Evolutionary conservation across 805 yeast species (phyloP).

Genomic region (Barnettozyma vustinii): DNA sequence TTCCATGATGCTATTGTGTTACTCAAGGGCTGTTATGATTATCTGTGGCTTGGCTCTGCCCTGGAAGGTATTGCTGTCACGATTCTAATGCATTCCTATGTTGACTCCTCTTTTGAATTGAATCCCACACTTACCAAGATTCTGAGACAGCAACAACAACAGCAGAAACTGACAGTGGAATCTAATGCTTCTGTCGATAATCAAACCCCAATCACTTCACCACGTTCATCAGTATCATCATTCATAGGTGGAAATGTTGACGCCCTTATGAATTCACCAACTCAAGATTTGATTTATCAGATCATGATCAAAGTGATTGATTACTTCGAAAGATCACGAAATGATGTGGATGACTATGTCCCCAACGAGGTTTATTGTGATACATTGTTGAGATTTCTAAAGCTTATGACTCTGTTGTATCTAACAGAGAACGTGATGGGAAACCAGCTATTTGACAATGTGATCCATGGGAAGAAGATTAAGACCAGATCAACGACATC

Average conservation of each 20-base stretch:
- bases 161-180: conserved; percentile 13
- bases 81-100: conserved; percentile 50
- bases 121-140: conserved; percentile 28
- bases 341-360: conserved; percentile 63
- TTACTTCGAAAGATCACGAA: conserved; percentile 46
- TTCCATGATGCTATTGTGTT: conserved; percentile 67
- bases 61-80: conserved; percentile 77
- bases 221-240: conserved; percentile 39
- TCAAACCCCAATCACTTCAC: conserved; percentile 36
- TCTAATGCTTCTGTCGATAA: conserved; percentile 7
- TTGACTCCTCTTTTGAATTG: conserved; percentile 45
- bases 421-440: conserved; percentile 31
- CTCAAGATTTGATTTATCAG: conserved; percentile 32
- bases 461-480: conserved; percentile 37
- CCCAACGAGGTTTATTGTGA: conserved; percentile 82
- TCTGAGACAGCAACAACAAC: conserved; percentile 21
- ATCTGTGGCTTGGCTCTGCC: conserved; percentile 84
- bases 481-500: neutral
- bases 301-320: conserved; percentile 35
- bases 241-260: conserved; percentile 1
- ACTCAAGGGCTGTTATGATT: conserved; percentile 61
- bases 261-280: conserved; percentile 2
- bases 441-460: conserved; percentile 34
- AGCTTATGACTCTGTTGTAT: conserved; percentile 50
- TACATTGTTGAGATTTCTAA: conserved; percentile 55